phyloP scores from a whole-genome alignment of 2,329 filamentous ascomycete species.

The Fusarium sp. region DNA sequence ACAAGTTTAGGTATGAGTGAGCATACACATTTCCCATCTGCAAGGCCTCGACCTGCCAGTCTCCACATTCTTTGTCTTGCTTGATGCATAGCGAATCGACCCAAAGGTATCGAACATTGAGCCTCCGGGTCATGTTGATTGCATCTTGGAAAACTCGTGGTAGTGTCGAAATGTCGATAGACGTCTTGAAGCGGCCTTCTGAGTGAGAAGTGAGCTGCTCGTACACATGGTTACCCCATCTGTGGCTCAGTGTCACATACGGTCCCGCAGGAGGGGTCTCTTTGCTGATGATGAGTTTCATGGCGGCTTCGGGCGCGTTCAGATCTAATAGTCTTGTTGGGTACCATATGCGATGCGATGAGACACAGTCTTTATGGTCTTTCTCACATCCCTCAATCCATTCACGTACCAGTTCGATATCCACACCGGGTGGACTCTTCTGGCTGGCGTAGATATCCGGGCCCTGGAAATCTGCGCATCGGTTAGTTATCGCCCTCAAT shows the following conservation, averaged over 20 bases:
- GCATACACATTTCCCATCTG: slow-evolving; percentile 13
- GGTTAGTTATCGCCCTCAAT: background rate
- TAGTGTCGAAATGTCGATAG: slow-evolving; percentile 8
- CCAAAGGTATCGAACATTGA: slow-evolving; percentile 47
- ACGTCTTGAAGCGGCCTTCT: background rate
- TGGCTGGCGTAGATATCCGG: background rate
- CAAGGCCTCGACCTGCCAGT: slow-evolving; percentile 4
- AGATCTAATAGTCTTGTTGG: background rate
- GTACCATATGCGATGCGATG: background rate
- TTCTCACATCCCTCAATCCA: background rate
- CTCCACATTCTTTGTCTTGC: slow-evolving; percentile 33
- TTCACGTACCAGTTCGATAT: background rate
- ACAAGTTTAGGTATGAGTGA: slow-evolving; percentile 12
- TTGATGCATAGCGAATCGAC: slow-evolving; percentile 51
- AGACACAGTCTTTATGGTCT: background rate
- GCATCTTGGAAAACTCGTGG: slow-evolving; percentile 40
- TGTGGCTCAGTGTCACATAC: slow-evolving; percentile 21
- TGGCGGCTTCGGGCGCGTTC: rapidly evolving
- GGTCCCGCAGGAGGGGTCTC: background rate
- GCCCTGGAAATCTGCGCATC: background rate
- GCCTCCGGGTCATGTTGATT: slow-evolving; percentile 39
- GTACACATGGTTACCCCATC: background rate
- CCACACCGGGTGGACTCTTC: background rate
- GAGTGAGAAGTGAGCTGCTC: background rate
- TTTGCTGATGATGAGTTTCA: background rate